Conservation (phyloP, 768 basidiomycete species). For the Myochromella boudieri region DNA sequence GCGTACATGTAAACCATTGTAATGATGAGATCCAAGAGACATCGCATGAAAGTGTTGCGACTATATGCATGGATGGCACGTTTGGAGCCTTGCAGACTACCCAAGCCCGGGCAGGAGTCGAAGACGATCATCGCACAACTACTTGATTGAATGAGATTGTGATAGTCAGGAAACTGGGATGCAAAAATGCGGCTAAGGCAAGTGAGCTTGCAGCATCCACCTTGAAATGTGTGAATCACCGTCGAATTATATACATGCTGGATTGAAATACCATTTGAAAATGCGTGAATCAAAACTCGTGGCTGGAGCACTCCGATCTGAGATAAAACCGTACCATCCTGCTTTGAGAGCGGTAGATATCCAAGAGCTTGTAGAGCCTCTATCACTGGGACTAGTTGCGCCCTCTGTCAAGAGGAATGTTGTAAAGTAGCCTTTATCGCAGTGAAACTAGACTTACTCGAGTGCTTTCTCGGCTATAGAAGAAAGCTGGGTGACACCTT, state of each 20-base stretch:
- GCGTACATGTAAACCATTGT: slow-evolving; percentile 25
- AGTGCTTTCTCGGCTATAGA: slow-evolving; percentile 29
- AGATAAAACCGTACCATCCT: neutral
- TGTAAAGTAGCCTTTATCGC: neutral
- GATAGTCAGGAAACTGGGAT: slow-evolving; percentile 12
- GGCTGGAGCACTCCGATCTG: slow-evolving; percentile 15
- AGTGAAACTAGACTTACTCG: slow-evolving; percentile 25
- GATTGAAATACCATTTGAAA: slow-evolving; percentile 43
- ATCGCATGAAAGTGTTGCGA: slow-evolving; percentile 27
- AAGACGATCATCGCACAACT: slow-evolving; percentile 37
- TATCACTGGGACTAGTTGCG: slow-evolving; percentile 33
- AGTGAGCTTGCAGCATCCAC: slow-evolving; percentile 38
- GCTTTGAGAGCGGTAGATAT: slow-evolving; percentile 23
- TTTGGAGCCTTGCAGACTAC: slow-evolving; percentile 22
- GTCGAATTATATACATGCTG: neutral
- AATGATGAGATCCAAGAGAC: slow-evolving; percentile 23
- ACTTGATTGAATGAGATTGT: slow-evolving; percentile 15
- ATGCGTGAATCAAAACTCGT: slow-evolving; percentile 43
- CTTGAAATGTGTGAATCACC: slow-evolving; percentile 21
- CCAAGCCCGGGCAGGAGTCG: slow-evolving; percentile 46
- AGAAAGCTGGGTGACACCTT: slow-evolving; percentile 34
- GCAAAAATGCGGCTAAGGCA: slow-evolving; percentile 33
- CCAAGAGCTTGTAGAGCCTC: slow-evolving; percentile 36
- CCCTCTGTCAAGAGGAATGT: slow-evolving; percentile 19
- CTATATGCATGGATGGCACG: slow-evolving; percentile 32